A percentile compares a stretch with the other conserved stretches of the same genome.
Conservation (phyloP, 2,329 filamentous ascomycete species). For the Ophiosphaerella korrae region DNA sequence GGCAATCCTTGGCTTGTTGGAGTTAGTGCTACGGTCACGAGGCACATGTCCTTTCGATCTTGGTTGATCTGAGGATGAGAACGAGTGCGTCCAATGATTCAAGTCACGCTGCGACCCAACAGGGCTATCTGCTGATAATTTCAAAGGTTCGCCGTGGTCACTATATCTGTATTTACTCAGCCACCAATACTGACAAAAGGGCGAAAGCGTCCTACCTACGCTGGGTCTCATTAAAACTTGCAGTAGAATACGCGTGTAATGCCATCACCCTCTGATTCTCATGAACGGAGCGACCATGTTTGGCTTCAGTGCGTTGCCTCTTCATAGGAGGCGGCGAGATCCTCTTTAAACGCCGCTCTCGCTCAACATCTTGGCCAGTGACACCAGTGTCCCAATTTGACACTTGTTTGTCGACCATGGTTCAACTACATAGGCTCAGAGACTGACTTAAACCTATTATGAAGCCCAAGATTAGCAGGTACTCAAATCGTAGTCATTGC, state of each 20-base stretch:
- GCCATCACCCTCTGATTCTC: background rate
- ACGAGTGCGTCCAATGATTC: background rate
- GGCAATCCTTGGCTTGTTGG: slow-evolving; percentile 1
- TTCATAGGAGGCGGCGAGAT: slow-evolving; percentile 35
- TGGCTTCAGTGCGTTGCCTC: slow-evolving; percentile 17
- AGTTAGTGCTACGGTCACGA: background rate
- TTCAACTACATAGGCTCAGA: too few species aligned
- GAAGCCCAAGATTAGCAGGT: background rate
- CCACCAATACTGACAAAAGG: background rate
- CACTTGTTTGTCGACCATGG: background rate
- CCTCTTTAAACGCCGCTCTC: background rate
- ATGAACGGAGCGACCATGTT: background rate
- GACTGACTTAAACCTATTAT: too few species aligned
- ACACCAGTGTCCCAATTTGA: background rate
- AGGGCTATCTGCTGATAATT: background rate
- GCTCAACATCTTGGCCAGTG: background rate
- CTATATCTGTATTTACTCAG: background rate
- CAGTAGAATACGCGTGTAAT: background rate
- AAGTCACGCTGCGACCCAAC: background rate
- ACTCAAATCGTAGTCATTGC: background rate
- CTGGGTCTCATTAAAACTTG: background rate
- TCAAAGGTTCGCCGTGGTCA: background rate
- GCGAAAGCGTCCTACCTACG: slow-evolving; percentile 9
- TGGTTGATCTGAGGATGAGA: background rate
- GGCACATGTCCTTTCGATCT: background rate